Base-by-base conservation (phyloP, 176 grass and related monocot genomes). In the Ensete ventricosum region DNA sequence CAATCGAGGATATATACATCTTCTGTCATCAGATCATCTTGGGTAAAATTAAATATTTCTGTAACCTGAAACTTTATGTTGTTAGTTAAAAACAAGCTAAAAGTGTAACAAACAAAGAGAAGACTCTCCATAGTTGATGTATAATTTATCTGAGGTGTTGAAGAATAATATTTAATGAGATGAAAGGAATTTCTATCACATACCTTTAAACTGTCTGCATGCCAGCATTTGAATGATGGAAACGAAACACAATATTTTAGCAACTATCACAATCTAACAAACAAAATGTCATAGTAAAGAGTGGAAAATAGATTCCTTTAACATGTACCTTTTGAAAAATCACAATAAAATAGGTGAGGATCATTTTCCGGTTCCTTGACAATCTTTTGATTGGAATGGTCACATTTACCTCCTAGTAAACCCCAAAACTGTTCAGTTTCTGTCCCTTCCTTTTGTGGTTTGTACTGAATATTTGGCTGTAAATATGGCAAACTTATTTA, bases 1-100 rank as follows among this genome's bases (percentile, higher is more conserved):
- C 83, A 88, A 22, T 97, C 93, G 70, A 97, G 83, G 77, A 97
- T 75, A 69, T 92, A 81, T 3, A 73, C 78, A 53, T 92, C 93
- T 86, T 97, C 93, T 48, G 93, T 92, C 62, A 69, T 69, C 64
- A 97, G 85, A 76, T 97, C 93, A 82, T 97, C 93, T 83, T 97
- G 90, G 26, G 79, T 83, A 79, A 97, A 97, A 80, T 80, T 97
- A 64, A 83, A 90, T 80, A 97, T 89, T 85, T 97, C 93, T 72
- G 86, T 88, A 34, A 77, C 90, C 93, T 97, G 81, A 72, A 78
- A 72, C 78, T 26, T 27, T 52, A 48, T 79, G 72, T 78, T 34
- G 50, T 55, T 57, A 16, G 21, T 55, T 21, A 43, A 13, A 24
- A 58, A 54, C 26, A 66, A 34, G 43, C n/a, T 20, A 16, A 23